phyloP scores from a whole-genome alignment of 2,329 filamentous ascomycete genomes.

The Neoarthrinium moseri region DNA sequence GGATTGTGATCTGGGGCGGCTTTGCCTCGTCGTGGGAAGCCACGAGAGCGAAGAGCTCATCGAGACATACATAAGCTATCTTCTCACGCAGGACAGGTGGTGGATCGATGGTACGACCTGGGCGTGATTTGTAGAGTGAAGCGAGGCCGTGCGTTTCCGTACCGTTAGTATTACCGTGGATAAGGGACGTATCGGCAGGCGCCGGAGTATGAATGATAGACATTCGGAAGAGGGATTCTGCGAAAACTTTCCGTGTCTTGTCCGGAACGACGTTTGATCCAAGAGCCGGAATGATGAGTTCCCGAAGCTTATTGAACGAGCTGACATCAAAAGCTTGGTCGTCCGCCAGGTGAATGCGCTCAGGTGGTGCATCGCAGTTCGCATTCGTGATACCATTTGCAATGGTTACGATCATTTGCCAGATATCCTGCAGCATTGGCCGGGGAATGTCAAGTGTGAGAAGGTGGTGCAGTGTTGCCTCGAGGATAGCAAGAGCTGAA shows the following conservation, averaged over 20 bases:
- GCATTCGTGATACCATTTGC: constrained; percentile 69
- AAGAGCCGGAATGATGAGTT: constrained; percentile 72
- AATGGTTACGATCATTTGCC: constrained; percentile 66
- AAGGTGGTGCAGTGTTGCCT: constrained; percentile 62
- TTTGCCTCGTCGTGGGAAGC: constrained; percentile 42
- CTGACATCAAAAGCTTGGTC: constrained; percentile 83
- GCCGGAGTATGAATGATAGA: constrained; percentile 74
- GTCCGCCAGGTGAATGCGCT: constrained; percentile 48
- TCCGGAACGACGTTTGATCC: constrained; percentile 66
- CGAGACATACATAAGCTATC: constrained; percentile 79
- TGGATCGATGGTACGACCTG: constrained; percentile 71
- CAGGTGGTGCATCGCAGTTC: constrained; percentile 49
- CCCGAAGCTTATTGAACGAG: constrained; percentile 67
- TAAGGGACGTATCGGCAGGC: constrained; percentile 54
- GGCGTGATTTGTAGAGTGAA: constrained; percentile 62
- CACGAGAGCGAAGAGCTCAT: constrained; percentile 74
- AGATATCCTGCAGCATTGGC: constrained; percentile 57
- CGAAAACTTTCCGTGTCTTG: constrained; percentile 65
- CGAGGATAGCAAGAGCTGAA: constrained; percentile 66
- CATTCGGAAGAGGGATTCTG: constrained; percentile 73
- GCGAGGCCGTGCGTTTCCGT: constrained; percentile 51
- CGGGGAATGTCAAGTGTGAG: constrained; percentile 45
- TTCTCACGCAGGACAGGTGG: constrained; percentile 62
- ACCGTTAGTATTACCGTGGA: constrained; percentile 48
- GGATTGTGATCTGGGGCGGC: constrained; percentile 35